Conservation (phyloP, 371 early-diverging fungal species). For the Amoeboaphelidium protococcarum region DNA sequence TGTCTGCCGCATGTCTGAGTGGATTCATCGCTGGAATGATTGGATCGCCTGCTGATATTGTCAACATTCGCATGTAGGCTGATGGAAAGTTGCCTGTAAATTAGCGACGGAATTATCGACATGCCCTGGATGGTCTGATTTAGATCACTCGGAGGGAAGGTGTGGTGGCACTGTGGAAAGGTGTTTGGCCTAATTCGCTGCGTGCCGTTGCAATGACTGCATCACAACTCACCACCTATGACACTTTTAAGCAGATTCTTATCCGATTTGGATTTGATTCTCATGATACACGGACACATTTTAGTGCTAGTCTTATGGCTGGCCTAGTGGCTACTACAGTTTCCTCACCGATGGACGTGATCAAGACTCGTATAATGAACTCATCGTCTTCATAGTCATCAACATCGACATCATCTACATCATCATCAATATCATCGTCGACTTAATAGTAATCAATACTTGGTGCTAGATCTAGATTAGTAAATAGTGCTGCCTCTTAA, state of each 20-base stretch:
- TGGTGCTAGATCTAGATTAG: background rate
- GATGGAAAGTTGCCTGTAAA: slow-evolving; percentile 10
- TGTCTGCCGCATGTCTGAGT: slow-evolving; percentile 14
- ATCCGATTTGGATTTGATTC: slow-evolving; percentile 7
- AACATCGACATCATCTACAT: background rate
- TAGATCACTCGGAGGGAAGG: slow-evolving; percentile 12
- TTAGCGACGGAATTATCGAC: background rate
- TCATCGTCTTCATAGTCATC: slow-evolving; percentile 17
- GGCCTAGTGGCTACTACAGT: slow-evolving; percentile 15
- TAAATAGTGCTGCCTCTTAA: slow-evolving; percentile 5
- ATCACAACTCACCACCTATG: slow-evolving; percentile 19
- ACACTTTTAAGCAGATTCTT: slow-evolving; percentile 18
- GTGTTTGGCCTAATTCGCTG: slow-evolving; percentile 13
- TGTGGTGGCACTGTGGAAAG: slow-evolving; percentile 12
- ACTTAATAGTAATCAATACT: background rate
- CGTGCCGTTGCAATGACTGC: slow-evolving; percentile 20
- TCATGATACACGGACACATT: slow-evolving; percentile 11
- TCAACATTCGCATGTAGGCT: slow-evolving; percentile 36
- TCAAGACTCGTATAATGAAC: slow-evolving; percentile 23
- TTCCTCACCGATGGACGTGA: slow-evolving; percentile 17
- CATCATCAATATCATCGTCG: background rate
- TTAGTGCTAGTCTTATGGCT: slow-evolving; percentile 7
- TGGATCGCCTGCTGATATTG: slow-evolving; percentile 23
- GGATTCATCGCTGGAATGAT: slow-evolving; percentile 23
- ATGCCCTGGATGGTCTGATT: slow-evolving; percentile 7